These are phyloP conservation scores for Diplodia intermedia DNA, from an alignment of 2,329 filamentous ascomycete species.

Conservation along the genomic window DNA sequence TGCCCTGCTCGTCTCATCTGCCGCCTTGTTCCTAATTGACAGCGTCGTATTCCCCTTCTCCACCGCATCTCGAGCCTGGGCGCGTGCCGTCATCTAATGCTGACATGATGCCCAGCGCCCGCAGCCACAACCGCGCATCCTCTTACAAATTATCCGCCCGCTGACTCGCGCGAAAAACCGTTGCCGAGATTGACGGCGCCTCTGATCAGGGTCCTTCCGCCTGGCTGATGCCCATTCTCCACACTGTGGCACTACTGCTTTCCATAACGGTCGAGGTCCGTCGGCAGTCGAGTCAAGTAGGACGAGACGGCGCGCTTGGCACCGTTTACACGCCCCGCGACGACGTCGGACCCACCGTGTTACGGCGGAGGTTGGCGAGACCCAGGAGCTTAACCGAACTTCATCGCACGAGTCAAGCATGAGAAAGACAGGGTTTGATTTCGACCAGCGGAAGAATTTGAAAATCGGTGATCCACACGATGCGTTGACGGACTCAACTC, in stretches of 20 bases:
- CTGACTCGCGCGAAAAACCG: constrained; percentile 4
- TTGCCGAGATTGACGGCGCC: constrained; percentile 14
- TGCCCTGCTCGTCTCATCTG: constrained; percentile 9
- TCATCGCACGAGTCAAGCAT: not conserved
- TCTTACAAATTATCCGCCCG: constrained; percentile 16
- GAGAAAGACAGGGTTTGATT: not conserved
- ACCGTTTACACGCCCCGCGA: not conserved
- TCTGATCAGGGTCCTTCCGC: constrained; percentile 13
- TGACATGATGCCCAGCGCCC: constrained; percentile 3
- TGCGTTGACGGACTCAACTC: not conserved
- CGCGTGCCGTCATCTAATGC: not conserved
- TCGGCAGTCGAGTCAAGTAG: not conserved
- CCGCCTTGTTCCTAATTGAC: constrained; percentile 12
- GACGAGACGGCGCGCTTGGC: not conserved
- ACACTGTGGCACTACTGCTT: not conserved
- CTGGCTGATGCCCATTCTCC: constrained; percentile 11
- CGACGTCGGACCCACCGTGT: too few relatives aligned
- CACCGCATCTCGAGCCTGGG: not conserved
- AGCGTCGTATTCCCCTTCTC: not conserved
- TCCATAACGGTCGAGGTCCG: not conserved
- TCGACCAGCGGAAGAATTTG: not conserved
- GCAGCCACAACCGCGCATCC: constrained; percentile 13
- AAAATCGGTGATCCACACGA: not conserved
- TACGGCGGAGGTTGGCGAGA: not conserved
- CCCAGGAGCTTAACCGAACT: constrained; percentile 4